Conservation (phyloP, 1,139 yeast species). For the Suhomyces bokatorum region DNA sequence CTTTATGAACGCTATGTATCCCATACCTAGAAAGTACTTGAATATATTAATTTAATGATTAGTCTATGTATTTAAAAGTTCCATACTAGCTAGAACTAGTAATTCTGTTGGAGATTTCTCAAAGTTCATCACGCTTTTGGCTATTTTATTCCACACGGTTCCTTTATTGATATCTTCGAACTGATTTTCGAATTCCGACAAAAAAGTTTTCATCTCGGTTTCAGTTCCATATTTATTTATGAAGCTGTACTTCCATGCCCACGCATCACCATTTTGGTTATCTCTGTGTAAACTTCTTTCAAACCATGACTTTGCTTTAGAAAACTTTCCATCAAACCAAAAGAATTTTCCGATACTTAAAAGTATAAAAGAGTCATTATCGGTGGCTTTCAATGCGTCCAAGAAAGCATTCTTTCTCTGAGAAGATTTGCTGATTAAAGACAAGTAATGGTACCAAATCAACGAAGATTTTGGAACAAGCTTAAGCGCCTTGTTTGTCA, state of each 20-base stretch:
- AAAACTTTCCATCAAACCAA: slow-evolving; percentile 64
- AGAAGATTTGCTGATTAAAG: slow-evolving; percentile 50
- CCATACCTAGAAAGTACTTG: neutral
- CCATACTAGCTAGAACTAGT: slow-evolving; percentile 21
- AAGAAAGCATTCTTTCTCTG: slow-evolving; percentile 65
- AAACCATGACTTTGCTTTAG: slow-evolving; percentile 74
- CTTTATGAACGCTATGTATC: slow-evolving; percentile 24
- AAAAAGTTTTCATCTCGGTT: slow-evolving; percentile 21
- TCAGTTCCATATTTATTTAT: slow-evolving; percentile 24
- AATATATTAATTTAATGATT: neutral
- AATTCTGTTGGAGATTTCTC: slow-evolving; percentile 39
- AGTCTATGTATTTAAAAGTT: neutral
- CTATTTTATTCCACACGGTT: slow-evolving; percentile 50
- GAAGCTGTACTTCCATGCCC: slow-evolving; percentile 67
- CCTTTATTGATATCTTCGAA: slow-evolving; percentile 61
- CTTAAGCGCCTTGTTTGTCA: slow-evolving; percentile 62
- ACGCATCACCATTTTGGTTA: slow-evolving; percentile 66
- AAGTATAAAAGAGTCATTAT: slow-evolving; percentile 60
- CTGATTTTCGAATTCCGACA: slow-evolving; percentile 26
- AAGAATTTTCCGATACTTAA: slow-evolving; percentile 67
- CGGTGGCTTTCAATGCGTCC: slow-evolving; percentile 71
- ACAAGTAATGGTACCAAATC: slow-evolving; percentile 64
- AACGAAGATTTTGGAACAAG: slow-evolving; percentile 57
- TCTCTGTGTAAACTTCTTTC: slow-evolving; percentile 60
- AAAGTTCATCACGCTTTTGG: slow-evolving; percentile 46